phyloP scores from a whole-genome alignment of 495 filamentous ascomycete genomes.

The Neurospora sp. region DNA sequence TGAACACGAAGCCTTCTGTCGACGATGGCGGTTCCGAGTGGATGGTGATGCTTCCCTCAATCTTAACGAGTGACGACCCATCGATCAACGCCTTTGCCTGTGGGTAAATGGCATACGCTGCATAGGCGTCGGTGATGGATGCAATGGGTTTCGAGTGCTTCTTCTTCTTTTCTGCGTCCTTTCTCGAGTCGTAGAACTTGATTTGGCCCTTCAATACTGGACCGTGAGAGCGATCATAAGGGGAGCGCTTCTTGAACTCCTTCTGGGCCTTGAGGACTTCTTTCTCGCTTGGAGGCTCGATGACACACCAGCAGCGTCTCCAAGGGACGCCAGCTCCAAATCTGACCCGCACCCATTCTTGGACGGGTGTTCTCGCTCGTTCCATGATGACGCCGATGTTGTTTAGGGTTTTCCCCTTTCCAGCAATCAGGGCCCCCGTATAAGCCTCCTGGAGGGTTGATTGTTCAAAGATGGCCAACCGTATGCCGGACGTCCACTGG shows the following conservation, averaged over 20 bases:
- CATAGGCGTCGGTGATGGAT: slow-evolving; percentile 80
- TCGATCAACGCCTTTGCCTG: slow-evolving; percentile 90
- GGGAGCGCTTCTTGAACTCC: slow-evolving; percentile 70
- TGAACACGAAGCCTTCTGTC: slow-evolving; percentile 88
- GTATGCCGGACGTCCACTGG: slow-evolving; percentile 93
- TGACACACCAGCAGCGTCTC: slow-evolving; percentile 93
- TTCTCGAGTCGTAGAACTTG: slow-evolving; percentile 79
- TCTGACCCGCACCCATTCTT: slow-evolving; percentile 91
- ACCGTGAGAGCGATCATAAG: slow-evolving; percentile 59
- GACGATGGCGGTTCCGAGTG: slow-evolving; percentile 62
- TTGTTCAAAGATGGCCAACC: slow-evolving; percentile 91
- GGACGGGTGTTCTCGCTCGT: slow-evolving; percentile 58
- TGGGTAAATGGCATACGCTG: slow-evolving; percentile 91
- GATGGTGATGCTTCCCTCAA: slow-evolving; percentile 84
- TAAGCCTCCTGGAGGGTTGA: slow-evolving; percentile 91
- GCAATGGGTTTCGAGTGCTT: slow-evolving; percentile 76
- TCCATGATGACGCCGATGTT: slow-evolving; percentile 82
- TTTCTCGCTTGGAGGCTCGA: slow-evolving; percentile 87
- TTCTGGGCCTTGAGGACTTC: slow-evolving; percentile 76
- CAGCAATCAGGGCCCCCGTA: slow-evolving; percentile 88
- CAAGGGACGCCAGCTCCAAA: slow-evolving; percentile 96
- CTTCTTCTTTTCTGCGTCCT: slow-evolving; percentile 72
- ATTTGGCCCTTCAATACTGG: slow-evolving; percentile 73
- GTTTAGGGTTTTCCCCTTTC: slow-evolving; percentile 81
- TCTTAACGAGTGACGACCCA: slow-evolving; percentile 84